These are phyloP conservation scores for Magnolia changhungtana DNA, from an alignment of 164 flowering plant genomes.

Conservation along the genomic window DNA sequence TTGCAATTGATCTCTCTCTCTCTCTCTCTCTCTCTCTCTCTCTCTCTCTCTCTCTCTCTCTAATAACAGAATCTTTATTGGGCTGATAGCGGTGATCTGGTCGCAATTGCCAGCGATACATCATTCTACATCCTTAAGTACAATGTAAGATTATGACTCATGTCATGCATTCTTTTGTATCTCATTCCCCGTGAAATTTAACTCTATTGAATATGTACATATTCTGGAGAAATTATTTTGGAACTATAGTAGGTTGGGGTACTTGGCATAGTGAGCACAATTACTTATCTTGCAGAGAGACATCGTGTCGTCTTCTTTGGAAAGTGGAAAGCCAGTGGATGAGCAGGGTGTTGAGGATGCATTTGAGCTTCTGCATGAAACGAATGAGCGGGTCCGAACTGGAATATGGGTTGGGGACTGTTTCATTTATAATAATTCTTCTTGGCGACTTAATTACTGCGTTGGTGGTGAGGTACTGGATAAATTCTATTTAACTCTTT, in stretches of 20 bases:
- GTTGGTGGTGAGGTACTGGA: constrained; percentile 93
- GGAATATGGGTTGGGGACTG: constrained; percentile 99
- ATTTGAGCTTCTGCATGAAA: constrained; percentile 93
- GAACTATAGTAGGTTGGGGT: too few relatives aligned
- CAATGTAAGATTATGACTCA: constrained; percentile 55
- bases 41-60: constrained; percentile 3
- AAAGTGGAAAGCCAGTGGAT: constrained; percentile 80
- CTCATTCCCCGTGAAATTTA: not conserved
- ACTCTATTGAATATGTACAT: too few relatives aligned
- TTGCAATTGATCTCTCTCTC: not conserved
- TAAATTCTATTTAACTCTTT: not conserved
- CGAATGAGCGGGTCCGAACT: constrained; percentile 87
- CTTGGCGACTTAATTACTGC: constrained; percentile 96
- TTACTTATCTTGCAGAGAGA: constrained; percentile 56
- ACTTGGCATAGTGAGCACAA: too few relatives aligned
- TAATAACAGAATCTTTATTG: constrained; percentile 80
- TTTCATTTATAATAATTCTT: constrained; percentile 84
- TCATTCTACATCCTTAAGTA: constrained; percentile 91
- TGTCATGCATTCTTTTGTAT: not conserved
- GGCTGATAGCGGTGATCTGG: constrained; percentile 99
- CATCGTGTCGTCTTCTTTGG: constrained; percentile 69
- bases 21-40: too few relatives aligned
- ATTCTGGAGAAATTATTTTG: too few relatives aligned
- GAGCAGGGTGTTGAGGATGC: constrained; percentile 98
- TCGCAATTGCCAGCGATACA: constrained; percentile 86